A percentile compares a stretch with the other conserved stretches of the same genome.
Evolutionary conservation across 169 alveolate species (phyloP).

Genomic region (Prorocentrum cordatum): DNA sequence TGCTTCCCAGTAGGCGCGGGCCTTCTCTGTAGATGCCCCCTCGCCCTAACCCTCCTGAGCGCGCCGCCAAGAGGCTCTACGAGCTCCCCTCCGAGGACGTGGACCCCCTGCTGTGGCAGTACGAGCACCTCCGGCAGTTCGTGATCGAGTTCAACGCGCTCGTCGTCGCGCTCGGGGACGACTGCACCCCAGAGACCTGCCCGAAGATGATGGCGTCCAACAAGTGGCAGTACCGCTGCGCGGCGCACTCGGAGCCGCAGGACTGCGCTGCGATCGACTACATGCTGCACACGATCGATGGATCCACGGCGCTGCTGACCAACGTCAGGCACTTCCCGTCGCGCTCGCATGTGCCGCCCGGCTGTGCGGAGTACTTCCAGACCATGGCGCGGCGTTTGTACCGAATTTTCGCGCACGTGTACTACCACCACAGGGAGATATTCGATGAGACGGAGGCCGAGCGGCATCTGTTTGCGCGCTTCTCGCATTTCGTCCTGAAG

Average conservation of each 20-base stretch:
- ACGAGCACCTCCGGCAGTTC: conserved; percentile 85
- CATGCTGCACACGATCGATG: conserved; percentile 85
- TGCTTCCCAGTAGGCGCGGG: too few species aligned
- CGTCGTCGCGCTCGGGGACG: conserved; percentile 73
- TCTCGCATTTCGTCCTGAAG: conserved; percentile 80
- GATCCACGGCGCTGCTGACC: conserved; percentile 79
- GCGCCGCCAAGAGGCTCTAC: not conserved
- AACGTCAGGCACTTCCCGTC: conserved; percentile 77
- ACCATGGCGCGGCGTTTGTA: conserved; percentile 29
- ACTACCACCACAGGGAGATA: conserved; percentile 81
- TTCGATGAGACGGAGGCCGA: conserved; percentile 82
- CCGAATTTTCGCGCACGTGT: conserved; percentile 48
- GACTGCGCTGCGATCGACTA: conserved; percentile 89
- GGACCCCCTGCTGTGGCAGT: conserved; percentile 82
- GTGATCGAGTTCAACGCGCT: conserved; percentile 82
- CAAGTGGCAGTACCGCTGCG: conserved; percentile 85
- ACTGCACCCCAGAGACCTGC: conserved; percentile 49
- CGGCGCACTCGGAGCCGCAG: conserved; percentile 84
- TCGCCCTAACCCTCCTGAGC: too few species aligned
- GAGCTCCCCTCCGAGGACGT: conserved; percentile 79
- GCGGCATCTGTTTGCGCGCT: conserved; percentile 82
- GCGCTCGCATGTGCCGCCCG: conserved; percentile 23
- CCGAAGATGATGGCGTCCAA: conserved; percentile 80
- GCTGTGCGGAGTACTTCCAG: conserved; percentile 9
- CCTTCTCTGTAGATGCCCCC: too few species aligned